Evolutionary conservation across 805 yeast genomes (phyloP), one percentile per base, ranked within the genome.

Genomic region (Cyberlindnera meyerae): DNA sequence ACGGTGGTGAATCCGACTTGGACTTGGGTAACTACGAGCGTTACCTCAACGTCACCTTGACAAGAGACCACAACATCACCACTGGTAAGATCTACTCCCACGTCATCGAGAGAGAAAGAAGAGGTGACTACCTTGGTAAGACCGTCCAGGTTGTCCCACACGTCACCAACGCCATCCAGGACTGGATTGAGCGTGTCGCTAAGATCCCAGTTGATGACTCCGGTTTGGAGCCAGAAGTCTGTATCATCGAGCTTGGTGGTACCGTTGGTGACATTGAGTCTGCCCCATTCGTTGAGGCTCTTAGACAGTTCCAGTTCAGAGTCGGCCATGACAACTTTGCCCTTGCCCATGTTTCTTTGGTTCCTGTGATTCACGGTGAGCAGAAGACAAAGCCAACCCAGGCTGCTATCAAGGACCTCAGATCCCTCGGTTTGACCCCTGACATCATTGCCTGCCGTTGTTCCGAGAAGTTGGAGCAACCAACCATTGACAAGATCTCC

Each of bases 141-240:
- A 93, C 99, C n/a, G 99, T 93, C 33, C 99, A 93, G 69, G 95
- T 93, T 51, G 99, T 93, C 52, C 99, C 99, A 29, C 99, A 93
- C 62, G 74, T 93, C 50, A 93, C 99, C 47, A 85, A 83, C 52
- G 97, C 96, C 20, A 93, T 93, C 58, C 99, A 93, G 69, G 96
- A 89, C 48, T 93, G 99, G 99, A 82, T 93, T 51, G 97, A 93
- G 70, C 73, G 84, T 44, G 97, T 93, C 33, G 75, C 97, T 29
- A 77, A 71, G 49, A 73, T 90, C 41, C 97, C 98, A 13, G 99
- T 93, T 43, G 98, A 93, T 61, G 75, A 71, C 36, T 74, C 89
- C 25, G 94, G 93, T 37, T 70, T 79, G 60, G 82, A 79, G 55
- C 99, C 99, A 24, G 97, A 93, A 52, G 83, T 93, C 36, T 93